Evolutionary conservation across 331 rosid species (phyloP).

Genomic region (Prunus yedoensis): DNA sequence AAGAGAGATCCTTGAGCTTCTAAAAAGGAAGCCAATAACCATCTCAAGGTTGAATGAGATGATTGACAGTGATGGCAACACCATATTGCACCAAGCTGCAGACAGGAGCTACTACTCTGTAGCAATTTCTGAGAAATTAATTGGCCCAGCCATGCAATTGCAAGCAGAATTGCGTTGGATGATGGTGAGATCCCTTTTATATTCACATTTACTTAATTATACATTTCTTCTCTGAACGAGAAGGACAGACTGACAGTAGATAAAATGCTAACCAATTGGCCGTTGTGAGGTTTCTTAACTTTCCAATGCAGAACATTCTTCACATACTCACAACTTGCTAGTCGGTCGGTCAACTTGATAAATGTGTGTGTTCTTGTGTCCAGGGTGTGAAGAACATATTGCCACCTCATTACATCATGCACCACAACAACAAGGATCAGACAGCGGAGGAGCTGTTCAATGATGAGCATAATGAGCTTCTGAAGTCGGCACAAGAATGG

Average conservation of each 20-base stretch:
- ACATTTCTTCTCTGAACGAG: too few relatives aligned
- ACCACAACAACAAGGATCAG: background rate
- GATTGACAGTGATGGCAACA: background rate
- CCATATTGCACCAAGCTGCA: slow-evolving; percentile 16
- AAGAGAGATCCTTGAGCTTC: slow-evolving; percentile 6
- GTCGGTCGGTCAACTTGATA: background rate
- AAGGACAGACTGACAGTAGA: too few relatives aligned
- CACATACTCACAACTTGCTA: background rate
- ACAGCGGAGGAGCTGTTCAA: slow-evolving; percentile 7
- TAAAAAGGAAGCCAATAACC: background rate
- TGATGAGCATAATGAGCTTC: background rate
- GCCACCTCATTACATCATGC: background rate
- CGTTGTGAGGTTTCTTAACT: too few relatives aligned
- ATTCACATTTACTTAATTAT: too few relatives aligned
- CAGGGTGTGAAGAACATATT: background rate
- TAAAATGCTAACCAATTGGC: too few relatives aligned
- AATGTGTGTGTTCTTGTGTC: background rate
- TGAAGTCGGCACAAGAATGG: slow-evolving; percentile 1
- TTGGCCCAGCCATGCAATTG: too few relatives aligned
- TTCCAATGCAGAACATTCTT: too few relatives aligned
- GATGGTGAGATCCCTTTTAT: too few relatives aligned
- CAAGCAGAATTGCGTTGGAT: too few relatives aligned
- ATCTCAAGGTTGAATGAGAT: background rate
- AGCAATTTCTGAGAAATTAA: too few relatives aligned
- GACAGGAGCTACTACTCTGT: too few relatives aligned